Conservation (phyloP, 176 grass and related monocot species). For the Oryza australiensis region DNA sequence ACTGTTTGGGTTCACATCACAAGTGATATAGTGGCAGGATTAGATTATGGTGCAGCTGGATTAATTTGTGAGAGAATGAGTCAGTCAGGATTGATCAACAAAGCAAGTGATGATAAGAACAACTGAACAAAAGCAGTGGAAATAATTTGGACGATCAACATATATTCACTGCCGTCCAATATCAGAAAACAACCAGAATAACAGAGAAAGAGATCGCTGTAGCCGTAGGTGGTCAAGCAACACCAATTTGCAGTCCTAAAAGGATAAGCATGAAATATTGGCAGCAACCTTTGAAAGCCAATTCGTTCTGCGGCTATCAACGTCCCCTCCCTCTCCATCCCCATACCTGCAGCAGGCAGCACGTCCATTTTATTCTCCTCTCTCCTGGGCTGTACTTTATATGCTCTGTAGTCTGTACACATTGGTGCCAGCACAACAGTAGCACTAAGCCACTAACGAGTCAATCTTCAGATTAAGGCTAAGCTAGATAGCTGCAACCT, state of each 20-base stretch:
- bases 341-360: slow-evolving; percentile 5
- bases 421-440: slow-evolving; percentile 32
- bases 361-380: slow-evolving; percentile 22
- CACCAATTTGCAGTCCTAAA: background rate
- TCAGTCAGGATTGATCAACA: background rate
- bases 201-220: background rate
- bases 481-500: background rate
- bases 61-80: background rate
- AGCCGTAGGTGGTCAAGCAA: background rate
- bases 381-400: slow-evolving; percentile 28
- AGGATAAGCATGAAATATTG: slow-evolving; percentile 41
- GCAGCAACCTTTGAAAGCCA: slow-evolving; percentile 11
- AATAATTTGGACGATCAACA: background rate
- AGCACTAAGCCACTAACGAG: slow-evolving; percentile 12
- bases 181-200: background rate
- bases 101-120: background rate
- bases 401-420: background rate
- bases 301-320: background rate
- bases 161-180: slow-evolving; percentile 9
- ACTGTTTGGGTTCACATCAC: background rate
- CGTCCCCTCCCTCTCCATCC: slow-evolving; percentile 26
- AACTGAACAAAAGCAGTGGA: background rate
- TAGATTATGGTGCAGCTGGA: background rate
- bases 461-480: background rate
- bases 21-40: background rate